Evolutionary conservation across 371 early-diverging fungal genomes (phyloP), one percentile per base, ranked within the genome.

Genomic region (Ordospora colligata): DNA sequence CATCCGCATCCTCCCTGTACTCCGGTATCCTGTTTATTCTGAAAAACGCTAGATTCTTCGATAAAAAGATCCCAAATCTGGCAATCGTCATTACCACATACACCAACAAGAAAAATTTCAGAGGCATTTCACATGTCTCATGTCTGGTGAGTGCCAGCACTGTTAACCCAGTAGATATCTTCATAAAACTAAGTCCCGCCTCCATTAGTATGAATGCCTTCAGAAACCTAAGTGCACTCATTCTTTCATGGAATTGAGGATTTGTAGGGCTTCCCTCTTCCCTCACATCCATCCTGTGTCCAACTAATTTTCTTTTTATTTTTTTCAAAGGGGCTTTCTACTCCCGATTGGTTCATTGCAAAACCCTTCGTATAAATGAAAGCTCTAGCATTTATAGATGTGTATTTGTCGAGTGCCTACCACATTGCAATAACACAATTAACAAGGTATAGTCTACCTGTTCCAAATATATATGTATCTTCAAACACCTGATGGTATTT

Each of bases 51-150:
- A 77, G 67, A 73, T 86, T 82, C 51, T 84, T 79, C 32, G 71
- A 73, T 25, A 73, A 67, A 65, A 83, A 84, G 12, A 81, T 71
- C 10, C 74, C 32, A 22, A 69, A 64, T 69, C 83, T 84, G 14
- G 76, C 70, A 21, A 75, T 21, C 7, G 78, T 73, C 11, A 86
- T 53, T 0, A 78, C 27, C 27, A 77, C 72, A 73, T 83, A 86
- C 12, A 84, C 84, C 27, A 40, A 42, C n/a, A 84, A 63, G 64
- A 86, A 86, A 1, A 83, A 50, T 67, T 80, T 82, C 32, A 86
- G 69, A 25, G 84, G 84, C 3, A 51, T 78, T 71, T 83, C 78
- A 32, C 62, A 63, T 21, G 53, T 52, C 44, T 82, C 75, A 51
- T 84, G 72, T 46, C 71, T 71, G 49, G 73, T 83, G 23, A 82